Conservation (phyloP, 75 land plant genomes). For the Cryptomeria japonica region DNA sequence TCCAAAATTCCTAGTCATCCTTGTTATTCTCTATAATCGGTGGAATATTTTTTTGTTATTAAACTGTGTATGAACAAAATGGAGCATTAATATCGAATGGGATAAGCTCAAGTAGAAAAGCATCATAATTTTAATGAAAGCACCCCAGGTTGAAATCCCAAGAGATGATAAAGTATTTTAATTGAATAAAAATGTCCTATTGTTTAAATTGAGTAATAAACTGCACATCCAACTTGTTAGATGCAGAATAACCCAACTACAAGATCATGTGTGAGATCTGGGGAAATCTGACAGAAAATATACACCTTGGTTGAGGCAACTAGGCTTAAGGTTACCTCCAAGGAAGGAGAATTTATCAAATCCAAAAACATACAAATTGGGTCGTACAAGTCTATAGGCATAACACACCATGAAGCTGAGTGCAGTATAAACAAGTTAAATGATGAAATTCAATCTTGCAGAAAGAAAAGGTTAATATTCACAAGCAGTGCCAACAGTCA, state of each 20-base stretch:
- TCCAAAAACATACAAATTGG: background rate
- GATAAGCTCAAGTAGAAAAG: background rate
- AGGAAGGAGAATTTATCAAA: background rate
- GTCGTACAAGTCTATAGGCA: background rate
- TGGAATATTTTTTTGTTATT: background rate
- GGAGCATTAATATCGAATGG: background rate
- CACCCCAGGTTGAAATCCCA: background rate
- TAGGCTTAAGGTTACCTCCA: background rate
- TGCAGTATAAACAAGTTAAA: background rate
- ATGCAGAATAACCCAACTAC: background rate
- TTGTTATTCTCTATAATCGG: background rate
- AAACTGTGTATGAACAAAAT: background rate
- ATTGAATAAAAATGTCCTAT: too few relatives aligned
- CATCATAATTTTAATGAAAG: background rate
- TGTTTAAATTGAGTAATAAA: background rate
- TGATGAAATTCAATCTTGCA: background rate
- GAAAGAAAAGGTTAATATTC: background rate
- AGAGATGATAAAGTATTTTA: background rate
- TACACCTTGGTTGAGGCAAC: background rate
- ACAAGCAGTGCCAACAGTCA: background rate
- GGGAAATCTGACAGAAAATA: background rate
- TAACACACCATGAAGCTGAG: background rate
- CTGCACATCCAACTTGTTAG: background rate
- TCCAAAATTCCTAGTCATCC: background rate
- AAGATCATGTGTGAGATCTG: background rate